Conservation (phyloP, 805 yeast species). For the Cyberlindnera nakhonratchasimensis region DNA sequence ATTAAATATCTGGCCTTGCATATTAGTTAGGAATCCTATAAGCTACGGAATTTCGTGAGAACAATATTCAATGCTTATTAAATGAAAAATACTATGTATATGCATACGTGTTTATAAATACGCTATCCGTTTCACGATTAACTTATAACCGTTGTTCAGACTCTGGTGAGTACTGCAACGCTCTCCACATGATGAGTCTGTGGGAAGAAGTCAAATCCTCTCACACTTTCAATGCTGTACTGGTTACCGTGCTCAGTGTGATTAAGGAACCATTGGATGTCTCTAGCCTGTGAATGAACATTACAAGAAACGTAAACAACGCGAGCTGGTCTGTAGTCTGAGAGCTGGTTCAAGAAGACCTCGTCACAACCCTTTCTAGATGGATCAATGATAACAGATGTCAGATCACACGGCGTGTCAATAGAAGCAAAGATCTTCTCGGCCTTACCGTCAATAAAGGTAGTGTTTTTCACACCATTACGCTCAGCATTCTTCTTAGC, state of each 20-base stretch:
- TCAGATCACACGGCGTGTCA: conserved; percentile 68
- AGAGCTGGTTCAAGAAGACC: conserved; percentile 77
- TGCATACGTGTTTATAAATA: too few relatives aligned
- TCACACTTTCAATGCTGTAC: conserved; percentile 74
- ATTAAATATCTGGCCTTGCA: too few relatives aligned
- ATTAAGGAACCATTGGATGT: conserved; percentile 75
- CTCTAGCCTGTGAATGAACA: conserved; percentile 97
- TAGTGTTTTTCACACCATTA: conserved; percentile 74
- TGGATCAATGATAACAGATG: conserved; percentile 92
- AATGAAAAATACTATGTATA: neutral
- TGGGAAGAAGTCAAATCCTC: conserved; percentile 96
- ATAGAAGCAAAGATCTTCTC: conserved; percentile 80
- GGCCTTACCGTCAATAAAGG: conserved; percentile 88
- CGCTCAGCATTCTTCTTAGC: conserved; percentile 77
- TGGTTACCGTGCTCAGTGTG: conserved; percentile 57
- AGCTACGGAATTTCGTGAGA: neutral
- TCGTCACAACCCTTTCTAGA: conserved; percentile 97
- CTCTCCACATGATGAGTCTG: conserved; percentile 92
- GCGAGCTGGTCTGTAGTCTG: conserved; percentile 77
- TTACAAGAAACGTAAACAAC: conserved; percentile 96
- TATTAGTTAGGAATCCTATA: too few relatives aligned
- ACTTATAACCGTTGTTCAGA: neutral
- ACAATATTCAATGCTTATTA: neutral
- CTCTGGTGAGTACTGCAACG: conserved; percentile 63
- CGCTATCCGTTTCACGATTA: too few relatives aligned